These are phyloP conservation scores for Eucalyptus erythrocorys DNA, from an alignment of 345 rosid genomes.

Conservation along the genomic window DNA sequence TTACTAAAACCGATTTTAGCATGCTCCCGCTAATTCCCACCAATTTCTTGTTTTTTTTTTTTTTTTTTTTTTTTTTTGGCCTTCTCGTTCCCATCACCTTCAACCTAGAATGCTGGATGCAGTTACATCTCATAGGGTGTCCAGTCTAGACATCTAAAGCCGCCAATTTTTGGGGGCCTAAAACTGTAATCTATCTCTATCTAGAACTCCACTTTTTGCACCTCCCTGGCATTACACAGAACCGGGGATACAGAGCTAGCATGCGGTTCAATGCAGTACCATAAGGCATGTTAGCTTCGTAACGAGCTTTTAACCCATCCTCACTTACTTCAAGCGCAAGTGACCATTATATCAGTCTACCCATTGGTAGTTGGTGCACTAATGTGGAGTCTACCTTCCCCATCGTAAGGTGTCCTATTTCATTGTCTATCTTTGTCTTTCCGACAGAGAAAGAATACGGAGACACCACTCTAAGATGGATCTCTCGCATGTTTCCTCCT, in stretches of 20 bases:
- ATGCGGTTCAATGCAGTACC: too few relatives aligned
- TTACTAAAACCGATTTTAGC: neutral
- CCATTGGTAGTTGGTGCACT: fast-evolving
- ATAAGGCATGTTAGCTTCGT: too few relatives aligned
- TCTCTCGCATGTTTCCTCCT: fast-evolving
- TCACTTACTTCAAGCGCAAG: fast-evolving
- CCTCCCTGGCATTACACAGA: neutral
- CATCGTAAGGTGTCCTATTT: too few relatives aligned
- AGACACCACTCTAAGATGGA: fast-evolving
- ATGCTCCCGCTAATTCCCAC: neutral
- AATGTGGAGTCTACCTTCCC: fast-evolving
- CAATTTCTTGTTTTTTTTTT: neutral
- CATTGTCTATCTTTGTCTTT: too few relatives aligned
- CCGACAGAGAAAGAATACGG: fast-evolving
- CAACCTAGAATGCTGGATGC: neutral
- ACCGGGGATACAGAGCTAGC: too few relatives aligned
- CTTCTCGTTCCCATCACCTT: neutral
- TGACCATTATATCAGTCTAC: too few relatives aligned
- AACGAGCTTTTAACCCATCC: fast-evolving
- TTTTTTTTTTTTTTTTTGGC: too few relatives aligned
- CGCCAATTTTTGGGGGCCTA: neutral
- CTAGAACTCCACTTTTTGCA: neutral
- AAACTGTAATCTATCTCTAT: neutral
- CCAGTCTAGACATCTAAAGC: neutral
- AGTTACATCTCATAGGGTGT: neutral